These are phyloP conservation scores for Phaeosphaeria sp. DNA, from an alignment of 2,329 filamentous ascomycete genomes.

Conservation along the genomic window DNA sequence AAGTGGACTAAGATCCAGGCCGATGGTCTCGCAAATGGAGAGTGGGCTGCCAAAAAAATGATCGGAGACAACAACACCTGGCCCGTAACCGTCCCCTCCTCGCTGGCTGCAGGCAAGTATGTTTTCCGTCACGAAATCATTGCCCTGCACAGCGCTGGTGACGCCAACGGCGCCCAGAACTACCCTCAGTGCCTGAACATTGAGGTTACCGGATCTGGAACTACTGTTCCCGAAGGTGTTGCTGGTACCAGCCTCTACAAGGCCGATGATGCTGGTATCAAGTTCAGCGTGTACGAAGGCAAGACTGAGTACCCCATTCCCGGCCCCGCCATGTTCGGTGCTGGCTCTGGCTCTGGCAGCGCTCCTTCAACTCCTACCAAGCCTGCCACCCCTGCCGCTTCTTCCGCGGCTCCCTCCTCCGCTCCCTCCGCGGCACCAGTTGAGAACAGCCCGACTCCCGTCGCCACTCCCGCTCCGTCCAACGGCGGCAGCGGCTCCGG, in stretches of 20 bases:
- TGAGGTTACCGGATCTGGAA: constrained; percentile 57
- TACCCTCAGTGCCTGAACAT: constrained; percentile 62
- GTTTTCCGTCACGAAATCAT: constrained; percentile 64
- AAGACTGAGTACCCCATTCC: constrained; percentile 51
- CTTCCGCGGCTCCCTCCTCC: constrained; percentile 2
- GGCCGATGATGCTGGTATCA: constrained; percentile 49
- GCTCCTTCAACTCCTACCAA: constrained; percentile 16
- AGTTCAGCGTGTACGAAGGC: constrained; percentile 51
- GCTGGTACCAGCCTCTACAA: constrained; percentile 59
- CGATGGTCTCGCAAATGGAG: constrained; percentile 36
- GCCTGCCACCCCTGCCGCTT: constrained; percentile 10
- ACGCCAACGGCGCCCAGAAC: constrained; percentile 58
- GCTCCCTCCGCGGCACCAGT: neutral
- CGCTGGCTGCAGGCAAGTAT: constrained; percentile 58
- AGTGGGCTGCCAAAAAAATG: constrained; percentile 48
- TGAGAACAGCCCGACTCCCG: neutral
- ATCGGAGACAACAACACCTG: constrained; percentile 58
- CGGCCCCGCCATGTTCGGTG: constrained; percentile 49
- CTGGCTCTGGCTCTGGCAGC: constrained; percentile 25
- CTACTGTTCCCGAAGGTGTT: constrained; percentile 54
- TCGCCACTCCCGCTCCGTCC: constrained; percentile 18
- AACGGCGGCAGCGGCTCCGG: constrained; percentile 7
- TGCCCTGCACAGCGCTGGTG: constrained; percentile 56
- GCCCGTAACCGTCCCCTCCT: constrained; percentile 54
- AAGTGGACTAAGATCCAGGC: constrained; percentile 50